phyloP scores from a whole-genome alignment of 139 green algal species.

The Cymbomonas tetramitiformis region DNA sequence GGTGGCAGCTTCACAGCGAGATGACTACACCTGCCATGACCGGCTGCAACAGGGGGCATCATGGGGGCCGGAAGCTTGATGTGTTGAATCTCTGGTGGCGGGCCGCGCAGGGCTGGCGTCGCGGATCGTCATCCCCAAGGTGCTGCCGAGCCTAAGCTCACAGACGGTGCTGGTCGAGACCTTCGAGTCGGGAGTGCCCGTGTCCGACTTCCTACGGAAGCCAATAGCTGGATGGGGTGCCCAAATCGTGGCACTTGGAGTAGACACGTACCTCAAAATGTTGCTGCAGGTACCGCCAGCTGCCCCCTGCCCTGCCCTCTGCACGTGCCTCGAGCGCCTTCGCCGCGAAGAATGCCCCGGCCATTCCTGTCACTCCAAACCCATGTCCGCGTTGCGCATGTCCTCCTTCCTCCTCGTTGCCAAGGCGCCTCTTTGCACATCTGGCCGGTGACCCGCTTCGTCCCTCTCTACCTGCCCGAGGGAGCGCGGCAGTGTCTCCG shows the following conservation, averaged over 20 bases:
- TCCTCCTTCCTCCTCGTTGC: too few species aligned
- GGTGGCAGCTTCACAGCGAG: neutral
- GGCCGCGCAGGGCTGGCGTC: conserved; percentile 2
- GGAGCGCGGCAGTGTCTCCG: too few species aligned
- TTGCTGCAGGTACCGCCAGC: conserved; percentile 14
- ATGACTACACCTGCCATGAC: neutral
- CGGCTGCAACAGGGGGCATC: neutral
- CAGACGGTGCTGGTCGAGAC: conserved; percentile 17
- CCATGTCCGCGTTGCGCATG: too few species aligned
- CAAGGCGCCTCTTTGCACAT: too few species aligned
- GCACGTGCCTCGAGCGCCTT: too few species aligned
- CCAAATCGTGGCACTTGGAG: conserved; percentile 14
- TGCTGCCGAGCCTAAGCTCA: neutral
- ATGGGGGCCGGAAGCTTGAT: neutral
- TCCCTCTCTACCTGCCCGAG: too few species aligned
- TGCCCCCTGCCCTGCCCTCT: too few species aligned
- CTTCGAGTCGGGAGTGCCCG: conserved; percentile 31
- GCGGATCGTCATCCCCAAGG: too few species aligned
- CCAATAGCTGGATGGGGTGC: conserved; percentile 41
- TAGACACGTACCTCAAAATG: conserved; percentile 24
- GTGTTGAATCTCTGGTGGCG: neutral
- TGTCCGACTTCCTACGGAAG: conserved; percentile 45
- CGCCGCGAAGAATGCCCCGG: too few species aligned
- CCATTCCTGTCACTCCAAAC: too few species aligned
- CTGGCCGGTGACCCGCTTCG: too few species aligned